These are phyloP conservation scores for Chlorencoelia australis DNA, from an alignment of 2,329 filamentous ascomycete genomes.

Conservation along the genomic window DNA sequence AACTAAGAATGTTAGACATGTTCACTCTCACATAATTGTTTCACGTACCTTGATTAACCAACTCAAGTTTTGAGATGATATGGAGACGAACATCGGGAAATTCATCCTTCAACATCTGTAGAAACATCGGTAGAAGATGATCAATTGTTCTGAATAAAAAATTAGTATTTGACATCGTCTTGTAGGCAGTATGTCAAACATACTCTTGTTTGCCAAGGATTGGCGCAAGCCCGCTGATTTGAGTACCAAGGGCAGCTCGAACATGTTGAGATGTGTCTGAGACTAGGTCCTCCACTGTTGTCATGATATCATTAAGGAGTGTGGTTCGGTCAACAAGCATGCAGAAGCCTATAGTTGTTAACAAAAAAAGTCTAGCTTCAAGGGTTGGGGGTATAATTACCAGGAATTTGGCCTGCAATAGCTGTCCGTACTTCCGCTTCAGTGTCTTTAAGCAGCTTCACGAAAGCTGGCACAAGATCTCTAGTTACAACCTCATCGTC, in stretches of 20 bases:
- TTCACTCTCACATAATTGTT: neutral
- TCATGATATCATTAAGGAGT: slow-evolving; percentile 92
- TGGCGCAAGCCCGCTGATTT: slow-evolving; percentile 92
- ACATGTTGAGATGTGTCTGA: slow-evolving; percentile 96
- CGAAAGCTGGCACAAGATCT: slow-evolving; percentile 91
- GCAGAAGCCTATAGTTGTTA: slow-evolving; percentile 63
- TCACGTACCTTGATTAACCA: slow-evolving; percentile 79
- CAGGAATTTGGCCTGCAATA: slow-evolving; percentile 92
- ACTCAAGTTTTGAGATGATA: slow-evolving; percentile 98
- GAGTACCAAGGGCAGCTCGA: slow-evolving; percentile 84
- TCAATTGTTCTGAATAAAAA: slow-evolving; percentile 66
- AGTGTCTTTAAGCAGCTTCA: slow-evolving; percentile 94
- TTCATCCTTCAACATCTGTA: slow-evolving; percentile 99
- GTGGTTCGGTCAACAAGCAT: slow-evolving; percentile 75
- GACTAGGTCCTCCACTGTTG: slow-evolving; percentile 89
- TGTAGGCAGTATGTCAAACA: slow-evolving; percentile 27
- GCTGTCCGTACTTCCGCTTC: slow-evolving; percentile 96
- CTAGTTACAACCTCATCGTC: slow-evolving; percentile 92
- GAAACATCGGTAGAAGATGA: slow-evolving; percentile 95
- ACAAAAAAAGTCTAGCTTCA: slow-evolving; percentile 18
- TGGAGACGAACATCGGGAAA: slow-evolving; percentile 96
- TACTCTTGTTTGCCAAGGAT: slow-evolving; percentile 98
- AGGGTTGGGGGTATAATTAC: slow-evolving; percentile 31
- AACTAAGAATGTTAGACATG: slow-evolving; percentile 42
- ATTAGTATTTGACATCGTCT: slow-evolving; percentile 13